phyloP scores from a whole-genome alignment of 2,329 filamentous ascomycete species.

The Aspergillus proliferans region DNA sequence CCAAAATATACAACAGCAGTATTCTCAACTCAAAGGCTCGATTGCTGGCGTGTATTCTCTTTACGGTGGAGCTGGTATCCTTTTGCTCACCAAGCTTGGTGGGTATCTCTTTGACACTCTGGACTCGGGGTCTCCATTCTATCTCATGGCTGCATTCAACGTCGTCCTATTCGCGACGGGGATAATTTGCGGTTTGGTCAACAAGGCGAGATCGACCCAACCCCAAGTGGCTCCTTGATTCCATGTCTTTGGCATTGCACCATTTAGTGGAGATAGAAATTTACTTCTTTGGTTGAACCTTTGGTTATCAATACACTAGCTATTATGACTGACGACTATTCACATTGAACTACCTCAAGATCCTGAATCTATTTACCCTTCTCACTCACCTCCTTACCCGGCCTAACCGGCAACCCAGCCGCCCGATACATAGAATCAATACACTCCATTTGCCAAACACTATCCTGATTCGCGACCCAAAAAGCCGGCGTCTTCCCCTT shows the following conservation, averaged over 20 bases:
- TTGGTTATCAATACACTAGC: neutral
- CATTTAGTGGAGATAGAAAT: neutral
- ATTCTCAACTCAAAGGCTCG: conserved; percentile 73
- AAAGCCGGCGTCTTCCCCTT: conserved; percentile 22
- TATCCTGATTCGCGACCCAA: conserved; percentile 42
- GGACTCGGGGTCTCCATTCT: conserved; percentile 76
- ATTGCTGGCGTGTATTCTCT: conserved; percentile 93
- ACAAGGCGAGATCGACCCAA: neutral
- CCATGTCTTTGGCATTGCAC: neutral
- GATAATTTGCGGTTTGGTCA: conserved; percentile 20
- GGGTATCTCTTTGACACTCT: conserved; percentile 76
- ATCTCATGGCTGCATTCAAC: conserved; percentile 89
- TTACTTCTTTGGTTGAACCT: neutral
- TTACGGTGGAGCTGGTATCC: conserved; percentile 80
- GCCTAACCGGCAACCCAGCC: conserved; percentile 12
- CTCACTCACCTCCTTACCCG: conserved; percentile 2
- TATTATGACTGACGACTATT: neutral
- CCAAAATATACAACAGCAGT: conserved; percentile 22
- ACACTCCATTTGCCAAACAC: conserved; percentile 38
- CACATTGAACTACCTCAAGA: neutral
- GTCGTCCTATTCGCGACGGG: conserved; percentile 53
- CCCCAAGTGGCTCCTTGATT: neutral
- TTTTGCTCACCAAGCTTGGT: conserved; percentile 85
- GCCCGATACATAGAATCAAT: conserved; percentile 18
- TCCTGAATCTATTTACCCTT: neutral